Percentiles rank a stretch among this genome's conserved stretches.
Evolutionary conservation across 345 rosid species (phyloP).

Genomic region (Streptanthus diversifolius): DNA sequence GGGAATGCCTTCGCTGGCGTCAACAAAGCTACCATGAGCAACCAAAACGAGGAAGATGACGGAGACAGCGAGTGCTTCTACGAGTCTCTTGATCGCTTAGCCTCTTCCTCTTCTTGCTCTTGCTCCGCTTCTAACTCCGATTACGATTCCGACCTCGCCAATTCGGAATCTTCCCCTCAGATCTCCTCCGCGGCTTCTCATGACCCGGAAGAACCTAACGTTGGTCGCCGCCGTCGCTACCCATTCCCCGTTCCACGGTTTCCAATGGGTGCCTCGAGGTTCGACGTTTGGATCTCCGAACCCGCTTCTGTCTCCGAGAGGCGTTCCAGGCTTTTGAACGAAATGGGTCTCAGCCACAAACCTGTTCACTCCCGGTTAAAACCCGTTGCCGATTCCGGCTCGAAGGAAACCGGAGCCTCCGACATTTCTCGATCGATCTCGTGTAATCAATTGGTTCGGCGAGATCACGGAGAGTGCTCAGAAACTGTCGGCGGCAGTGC

Average conservation of each 20-base stretch:
- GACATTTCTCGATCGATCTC: conserved; percentile 45
- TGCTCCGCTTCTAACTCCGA: conserved; percentile 62
- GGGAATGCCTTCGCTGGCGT: conserved; percentile 49
- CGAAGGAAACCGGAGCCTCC: conserved; percentile 7
- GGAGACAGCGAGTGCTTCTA: conserved; percentile 62
- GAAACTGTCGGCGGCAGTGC: conserved; percentile 15
- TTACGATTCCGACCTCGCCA: conserved; percentile 52
- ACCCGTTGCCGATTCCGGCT: conserved; percentile 35
- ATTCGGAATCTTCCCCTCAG: conserved; percentile 33
- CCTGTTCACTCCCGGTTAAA: conserved; percentile 44
- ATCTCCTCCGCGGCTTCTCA: conserved; percentile 36
- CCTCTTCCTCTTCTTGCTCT: conserved; percentile 64
- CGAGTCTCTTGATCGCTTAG: conserved; percentile 74
- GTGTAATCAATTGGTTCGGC: conserved; percentile 34
- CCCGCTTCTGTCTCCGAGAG: conserved; percentile 78
- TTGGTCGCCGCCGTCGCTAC: conserved; percentile 6
- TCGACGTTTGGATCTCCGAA: conserved; percentile 81
- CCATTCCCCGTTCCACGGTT: conserved; percentile 47
- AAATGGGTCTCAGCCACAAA: conserved; percentile 62
- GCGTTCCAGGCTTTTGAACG: conserved; percentile 49
- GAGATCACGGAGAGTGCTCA: conserved; percentile 23
- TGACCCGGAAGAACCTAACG: not conserved
- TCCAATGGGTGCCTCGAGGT: conserved; percentile 45
- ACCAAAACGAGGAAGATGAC: conserved; percentile 37
- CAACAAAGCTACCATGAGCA: conserved; percentile 25